These are phyloP conservation scores for Postia placenta DNA, from an alignment of 768 basidiomycete species.

Conservation along the genomic window DNA sequence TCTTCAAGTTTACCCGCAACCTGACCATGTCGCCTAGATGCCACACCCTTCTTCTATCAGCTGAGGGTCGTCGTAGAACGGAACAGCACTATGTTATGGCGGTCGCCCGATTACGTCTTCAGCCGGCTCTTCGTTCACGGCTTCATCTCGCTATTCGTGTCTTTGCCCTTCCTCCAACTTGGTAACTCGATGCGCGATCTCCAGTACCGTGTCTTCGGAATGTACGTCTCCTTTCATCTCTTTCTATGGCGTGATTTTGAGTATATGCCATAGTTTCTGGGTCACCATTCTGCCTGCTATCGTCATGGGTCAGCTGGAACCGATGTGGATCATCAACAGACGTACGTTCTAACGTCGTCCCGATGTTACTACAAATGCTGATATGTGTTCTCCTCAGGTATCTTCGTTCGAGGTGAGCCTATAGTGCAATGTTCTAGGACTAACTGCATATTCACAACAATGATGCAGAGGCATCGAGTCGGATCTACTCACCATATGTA, in stretches of 20 bases:
- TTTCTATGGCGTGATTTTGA: not conserved
- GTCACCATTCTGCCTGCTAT: constrained; percentile 63
- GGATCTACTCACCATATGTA: constrained; percentile 81
- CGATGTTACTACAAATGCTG: too few species aligned
- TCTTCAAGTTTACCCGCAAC: not conserved
- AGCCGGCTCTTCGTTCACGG: constrained; percentile 73
- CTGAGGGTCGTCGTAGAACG: constrained; percentile 59
- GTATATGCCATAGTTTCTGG: constrained; percentile 45
- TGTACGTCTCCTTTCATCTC: constrained; percentile 47
- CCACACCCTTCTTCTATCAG: constrained; percentile 73
- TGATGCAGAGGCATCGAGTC: constrained; percentile 72
- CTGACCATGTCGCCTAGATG: constrained; percentile 36
- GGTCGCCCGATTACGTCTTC: constrained; percentile 82
- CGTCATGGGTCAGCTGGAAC: constrained; percentile 77
- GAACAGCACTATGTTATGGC: constrained; percentile 69
- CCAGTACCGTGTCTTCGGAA: constrained; percentile 76
- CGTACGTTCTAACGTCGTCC: constrained; percentile 22
- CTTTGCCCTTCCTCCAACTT: constrained; percentile 74
- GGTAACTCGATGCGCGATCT: constrained; percentile 59
- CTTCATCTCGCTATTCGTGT: constrained; percentile 65
- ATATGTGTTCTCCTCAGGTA: constrained; percentile 18
- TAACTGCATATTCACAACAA: not conserved
- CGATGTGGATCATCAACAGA: constrained; percentile 74
- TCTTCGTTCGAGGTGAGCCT: constrained; percentile 27
- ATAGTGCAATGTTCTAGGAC: not conserved